Evolutionary conservation across 345 rosid species (phyloP), one percentile per base, ranked within the genome.

Genomic region (Bruguiera gymnorhiza): DNA sequence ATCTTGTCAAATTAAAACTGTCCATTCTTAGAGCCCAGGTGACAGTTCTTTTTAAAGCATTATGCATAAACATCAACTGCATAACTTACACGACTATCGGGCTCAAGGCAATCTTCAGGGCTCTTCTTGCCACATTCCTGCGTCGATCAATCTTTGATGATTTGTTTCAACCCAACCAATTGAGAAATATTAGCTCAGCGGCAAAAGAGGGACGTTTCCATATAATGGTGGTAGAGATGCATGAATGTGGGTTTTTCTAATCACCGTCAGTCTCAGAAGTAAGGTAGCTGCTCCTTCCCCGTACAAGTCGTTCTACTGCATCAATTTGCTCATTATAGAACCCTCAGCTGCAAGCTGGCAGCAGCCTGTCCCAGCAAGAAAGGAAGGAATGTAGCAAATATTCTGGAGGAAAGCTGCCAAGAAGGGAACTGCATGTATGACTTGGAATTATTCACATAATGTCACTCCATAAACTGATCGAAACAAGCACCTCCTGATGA

Each of bases 241-340:
- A 16, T 16, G 46, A 60, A 48, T 8, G 37, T 8, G 60, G n/a
- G 62, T 55, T 19, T 15, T 39, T 11, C 15, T 57, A 11, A 30
- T 10, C 8, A 23, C 24, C 13, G 19, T 15, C 4, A 53, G 27
- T 4, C 62, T 86, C 74, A 66, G 79, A 91, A 89, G 81, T 86
- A 89, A 19, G 97, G 70, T 39, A 86, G 69, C 71, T 89, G 96
- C 75, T 85, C 93, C 97, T 76, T 87, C 91, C 36, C 96, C 96
- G 36, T 86, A 85, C 80, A 84, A 30, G 18, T 91, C 87, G 67
- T 89, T 89, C 93, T 91, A 89, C 62, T 87, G 89, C 74, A 81
- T 91, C 70, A 89, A 66, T 79, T 89, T 90, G 46, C 72, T 73
- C 97, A 86, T 89, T 65, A 79, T 81, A 0, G 81, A 79, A 65